Evolutionary conservation across 257 asterid genomes (phyloP), one percentile per base, ranked within the genome.

Genomic region (Fraxinus anomala): DNA sequence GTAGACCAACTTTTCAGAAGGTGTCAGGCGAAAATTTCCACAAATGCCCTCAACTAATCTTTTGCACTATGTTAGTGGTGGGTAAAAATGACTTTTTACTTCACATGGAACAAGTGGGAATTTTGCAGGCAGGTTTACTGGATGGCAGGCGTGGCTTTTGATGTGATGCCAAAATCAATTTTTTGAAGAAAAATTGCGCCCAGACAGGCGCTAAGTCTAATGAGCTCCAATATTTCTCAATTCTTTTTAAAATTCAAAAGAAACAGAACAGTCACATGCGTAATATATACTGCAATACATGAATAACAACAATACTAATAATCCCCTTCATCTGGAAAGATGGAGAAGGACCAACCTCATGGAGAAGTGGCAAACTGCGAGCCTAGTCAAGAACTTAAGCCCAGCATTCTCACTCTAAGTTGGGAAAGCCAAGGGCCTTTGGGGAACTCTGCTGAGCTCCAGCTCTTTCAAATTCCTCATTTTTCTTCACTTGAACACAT

Each of bases 331-430:
- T 31, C 5, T 36, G 12, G 12, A 4, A 28, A 44, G 24, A 51
- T 30, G 17, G 12, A 23, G 68, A 21, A 51, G 34, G 31, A 83
- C 82, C 68, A 37, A 92, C 99, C 99, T 89, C 67, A 93, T 91
- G n/a, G 98, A 93, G 83, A 95, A 95, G 85, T 93, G 97, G 74
- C 99, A 93, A 67, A 95, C 83, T 51, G 97, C 86, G 72, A 95
- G 94, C 89, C 86, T 93, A 5, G 92, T 93, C 87, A 95, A 87
- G 84, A 91, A 73, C 80, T 86, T 87, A 33, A 93, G 93, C 71
- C 89, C 94, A 28, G 91, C 84, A 76, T 93, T 84, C 80, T 89
- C 96, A 68, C 90, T 87, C 87, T 92, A 83, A 83, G 89, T 31
- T 1, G 91, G 96, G 73, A 88, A 85, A 21, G 90, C 88, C 7